These are phyloP conservation scores for Phylloboletellus chloephorus DNA, from an alignment of 1,284 basidiomycete species.

Conservation along the genomic window DNA sequence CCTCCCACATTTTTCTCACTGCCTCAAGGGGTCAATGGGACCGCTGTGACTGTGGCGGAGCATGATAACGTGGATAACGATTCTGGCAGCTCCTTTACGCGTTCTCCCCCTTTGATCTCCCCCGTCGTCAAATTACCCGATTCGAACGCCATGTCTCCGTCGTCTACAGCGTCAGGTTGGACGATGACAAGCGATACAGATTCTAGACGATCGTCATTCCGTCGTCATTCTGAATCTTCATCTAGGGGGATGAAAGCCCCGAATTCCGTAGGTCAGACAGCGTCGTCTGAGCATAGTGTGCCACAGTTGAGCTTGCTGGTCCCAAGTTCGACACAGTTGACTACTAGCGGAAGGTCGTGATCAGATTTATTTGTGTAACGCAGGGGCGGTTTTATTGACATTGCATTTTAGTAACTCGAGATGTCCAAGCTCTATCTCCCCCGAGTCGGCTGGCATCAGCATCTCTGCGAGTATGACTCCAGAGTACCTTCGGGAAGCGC, in stretches of 20 bases:
- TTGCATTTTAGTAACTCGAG: slow-evolving; percentile 21
- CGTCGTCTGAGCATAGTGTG: slow-evolving; percentile 12
- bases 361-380: neutral
- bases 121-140: slow-evolving; percentile 31
- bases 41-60: slow-evolving; percentile 3
- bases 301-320: slow-evolving; percentile 31
- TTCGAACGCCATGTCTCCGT: slow-evolving; percentile 19
- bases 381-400: slow-evolving; percentile 7
- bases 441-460: slow-evolving; percentile 31
- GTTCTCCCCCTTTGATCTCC: slow-evolving; percentile 27
- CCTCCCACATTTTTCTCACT: slow-evolving; percentile 18
- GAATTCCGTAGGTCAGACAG: slow-evolving; percentile 7
- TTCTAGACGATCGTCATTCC: slow-evolving; percentile 16
- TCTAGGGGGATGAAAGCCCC: slow-evolving; percentile 12
- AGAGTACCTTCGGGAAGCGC: slow-evolving; percentile 32
- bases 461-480: slow-evolving; percentile 32
- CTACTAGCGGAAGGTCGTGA: slow-evolving; percentile 17
- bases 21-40: slow-evolving; percentile 14
- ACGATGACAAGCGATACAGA: slow-evolving; percentile 26
- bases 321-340: slow-evolving; percentile 16
- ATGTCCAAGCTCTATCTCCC: slow-evolving; percentile 32
- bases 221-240: slow-evolving; percentile 7
- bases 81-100: slow-evolving; percentile 24
- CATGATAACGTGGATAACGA: slow-evolving; percentile 18
- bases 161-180: slow-evolving; percentile 28